Evolutionary conservation across 1,284 basidiomycete genomes (phyloP).

Genomic region (Heimioporus retisporus): DNA sequence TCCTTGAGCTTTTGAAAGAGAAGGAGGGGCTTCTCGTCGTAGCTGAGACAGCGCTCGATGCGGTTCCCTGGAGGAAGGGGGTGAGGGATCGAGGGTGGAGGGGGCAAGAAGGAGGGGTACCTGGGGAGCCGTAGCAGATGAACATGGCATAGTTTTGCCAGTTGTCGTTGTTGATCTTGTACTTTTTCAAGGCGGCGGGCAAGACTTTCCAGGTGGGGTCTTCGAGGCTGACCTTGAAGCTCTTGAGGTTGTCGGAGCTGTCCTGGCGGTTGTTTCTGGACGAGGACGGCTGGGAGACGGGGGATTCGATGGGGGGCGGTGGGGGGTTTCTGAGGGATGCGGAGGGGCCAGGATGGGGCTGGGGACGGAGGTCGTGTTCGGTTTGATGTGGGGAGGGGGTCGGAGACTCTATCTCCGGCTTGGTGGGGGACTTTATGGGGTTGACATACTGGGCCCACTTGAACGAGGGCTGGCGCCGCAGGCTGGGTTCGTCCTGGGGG

Average conservation of each 20-base stretch:
- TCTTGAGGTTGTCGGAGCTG: slow-evolving; percentile 83
- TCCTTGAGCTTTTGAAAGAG: slow-evolving; percentile 99
- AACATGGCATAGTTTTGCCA: slow-evolving; percentile 99
- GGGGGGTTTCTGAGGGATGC: slow-evolving; percentile 40
- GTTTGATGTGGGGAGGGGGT: slow-evolving; percentile 79
- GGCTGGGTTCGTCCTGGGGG: slow-evolving; percentile 61
- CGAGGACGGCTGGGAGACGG: slow-evolving; percentile 40
- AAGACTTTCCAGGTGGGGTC: slow-evolving; percentile 99
- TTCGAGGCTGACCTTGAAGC: slow-evolving; percentile 92
- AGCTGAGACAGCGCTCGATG: slow-evolving; percentile 95
- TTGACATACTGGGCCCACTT: slow-evolving; percentile 85
- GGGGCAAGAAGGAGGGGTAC: slow-evolving; percentile 54
- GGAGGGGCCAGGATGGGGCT: slow-evolving; percentile 31
- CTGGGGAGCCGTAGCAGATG: slow-evolving; percentile 95
- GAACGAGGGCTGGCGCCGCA: slow-evolving; percentile 80
- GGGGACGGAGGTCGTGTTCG: slow-evolving; percentile 67
- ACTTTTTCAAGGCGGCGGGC: slow-evolving; percentile 98
- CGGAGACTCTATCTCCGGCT: slow-evolving; percentile 76
- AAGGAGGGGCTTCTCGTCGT: slow-evolving; percentile 97
- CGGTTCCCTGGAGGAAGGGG: slow-evolving; percentile 63
- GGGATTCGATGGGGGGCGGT: slow-evolving; percentile 44
- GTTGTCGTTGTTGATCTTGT: slow-evolving; percentile 98
- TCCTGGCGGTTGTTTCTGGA: slow-evolving; percentile 66
- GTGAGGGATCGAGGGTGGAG: not conserved
- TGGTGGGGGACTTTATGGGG: slow-evolving; percentile 80